A percentile compares a stretch with the other conserved stretches of the same genome.
phyloP scores from a whole-genome alignment of 1,139 yeast genomes.

The Suhomyces bribrorum region DNA sequence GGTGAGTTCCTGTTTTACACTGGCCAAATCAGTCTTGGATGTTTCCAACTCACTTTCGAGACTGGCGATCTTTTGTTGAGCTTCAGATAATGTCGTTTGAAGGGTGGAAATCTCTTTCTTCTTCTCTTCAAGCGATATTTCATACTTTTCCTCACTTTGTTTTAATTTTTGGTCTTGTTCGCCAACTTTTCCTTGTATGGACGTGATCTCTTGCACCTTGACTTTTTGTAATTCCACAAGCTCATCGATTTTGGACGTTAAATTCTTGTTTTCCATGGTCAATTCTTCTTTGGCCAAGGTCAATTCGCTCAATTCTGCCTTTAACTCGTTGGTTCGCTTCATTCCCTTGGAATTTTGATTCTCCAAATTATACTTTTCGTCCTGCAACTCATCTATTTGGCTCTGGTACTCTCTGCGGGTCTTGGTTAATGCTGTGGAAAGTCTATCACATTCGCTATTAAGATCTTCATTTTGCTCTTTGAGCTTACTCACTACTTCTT shows the following conservation, averaged over 20 bases:
- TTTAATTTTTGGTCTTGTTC: constrained; percentile 8
- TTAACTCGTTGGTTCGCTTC: constrained; percentile 43
- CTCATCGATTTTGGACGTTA: constrained; percentile 48
- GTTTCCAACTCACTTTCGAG: constrained; percentile 21
- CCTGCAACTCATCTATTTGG: constrained; percentile 42
- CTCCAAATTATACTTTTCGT: constrained; percentile 50
- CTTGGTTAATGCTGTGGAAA: constrained; percentile 51
- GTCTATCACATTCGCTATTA: constrained; percentile 66
- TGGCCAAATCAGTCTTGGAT: constrained; percentile 12
- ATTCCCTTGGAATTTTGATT: constrained; percentile 34
- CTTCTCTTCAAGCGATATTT: constrained; percentile 4
- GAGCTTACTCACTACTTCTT: constrained; percentile 25
- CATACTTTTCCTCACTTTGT: constrained; percentile 9
- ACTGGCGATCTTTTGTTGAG: constrained; percentile 5
- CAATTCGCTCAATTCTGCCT: constrained; percentile 47
- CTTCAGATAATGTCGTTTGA: background rate
- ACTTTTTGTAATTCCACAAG: constrained; percentile 27
- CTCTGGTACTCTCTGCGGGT: constrained; percentile 49
- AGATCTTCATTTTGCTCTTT: constrained; percentile 56
- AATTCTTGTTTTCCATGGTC: constrained; percentile 43
- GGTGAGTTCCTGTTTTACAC: constrained; percentile 7
- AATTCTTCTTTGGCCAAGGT: constrained; percentile 50
- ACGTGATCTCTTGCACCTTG: constrained; percentile 12
- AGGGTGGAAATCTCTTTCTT: constrained; percentile 11
- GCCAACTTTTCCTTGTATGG: constrained; percentile 7